Percentiles rank a stretch among this genome's conserved stretches.
These are phyloP conservation scores for Urtica urens DNA, from an alignment of 306 rosid species.

Conservation along the genomic window DNA sequence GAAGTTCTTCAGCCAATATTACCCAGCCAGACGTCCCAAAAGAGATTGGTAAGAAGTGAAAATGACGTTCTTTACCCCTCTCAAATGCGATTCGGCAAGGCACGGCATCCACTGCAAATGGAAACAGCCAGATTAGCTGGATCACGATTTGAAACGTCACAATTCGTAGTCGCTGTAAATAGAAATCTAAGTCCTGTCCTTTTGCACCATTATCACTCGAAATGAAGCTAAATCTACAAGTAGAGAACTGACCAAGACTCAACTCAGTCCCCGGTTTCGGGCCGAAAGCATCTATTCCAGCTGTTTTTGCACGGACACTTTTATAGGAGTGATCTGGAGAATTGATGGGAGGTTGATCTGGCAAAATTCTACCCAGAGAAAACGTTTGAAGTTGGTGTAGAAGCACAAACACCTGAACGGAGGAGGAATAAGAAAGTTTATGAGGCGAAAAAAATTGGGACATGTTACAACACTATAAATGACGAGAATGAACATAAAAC, in stretches of 20 bases:
- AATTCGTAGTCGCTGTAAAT: not conserved
- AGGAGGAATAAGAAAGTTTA: not conserved
- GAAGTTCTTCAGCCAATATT: constrained; percentile 68
- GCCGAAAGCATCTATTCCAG: constrained; percentile 49
- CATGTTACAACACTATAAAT: not conserved
- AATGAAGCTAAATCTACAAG: not conserved
- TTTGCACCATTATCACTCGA: not conserved
- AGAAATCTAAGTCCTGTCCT: not conserved
- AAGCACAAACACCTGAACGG: constrained; percentile 67
- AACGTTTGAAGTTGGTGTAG: constrained; percentile 78
- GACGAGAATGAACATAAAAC: not conserved
- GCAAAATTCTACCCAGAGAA: constrained; percentile 63
- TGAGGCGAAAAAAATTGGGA: constrained; percentile 1
- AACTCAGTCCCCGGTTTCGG: constrained; percentile 72
- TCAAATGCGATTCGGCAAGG: constrained; percentile 90
- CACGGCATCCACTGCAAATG: constrained; percentile 56
- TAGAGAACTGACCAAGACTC: constrained; percentile 54
- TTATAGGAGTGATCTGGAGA: constrained; percentile 41
- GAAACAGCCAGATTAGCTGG: constrained; percentile 19
- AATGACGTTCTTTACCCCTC: constrained; percentile 74
- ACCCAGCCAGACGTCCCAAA: constrained; percentile 74
- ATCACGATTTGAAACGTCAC: not conserved
- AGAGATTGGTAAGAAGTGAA: constrained; percentile 58
- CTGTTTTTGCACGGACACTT: constrained; percentile 39
- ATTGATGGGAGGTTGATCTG: constrained; percentile 58